These are phyloP conservation scores for Aspergillus heteromorphus DNA, from an alignment of 495 filamentous ascomycete genomes.

Conservation along the genomic window DNA sequence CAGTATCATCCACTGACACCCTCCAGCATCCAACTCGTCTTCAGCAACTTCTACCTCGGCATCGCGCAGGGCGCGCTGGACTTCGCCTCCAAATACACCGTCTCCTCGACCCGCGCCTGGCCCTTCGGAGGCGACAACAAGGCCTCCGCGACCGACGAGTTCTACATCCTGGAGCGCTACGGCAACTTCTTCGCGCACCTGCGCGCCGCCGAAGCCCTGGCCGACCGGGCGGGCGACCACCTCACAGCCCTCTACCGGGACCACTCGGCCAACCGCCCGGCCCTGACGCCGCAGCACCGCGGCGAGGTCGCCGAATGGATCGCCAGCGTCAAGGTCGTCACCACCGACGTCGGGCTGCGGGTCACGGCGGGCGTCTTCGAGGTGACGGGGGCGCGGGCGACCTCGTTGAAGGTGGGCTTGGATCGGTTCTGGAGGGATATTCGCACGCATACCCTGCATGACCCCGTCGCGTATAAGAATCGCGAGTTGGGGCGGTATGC, in stretches of 20 bases:
- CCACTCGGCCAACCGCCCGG: constrained; percentile 27
- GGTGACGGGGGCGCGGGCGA: constrained; percentile 51
- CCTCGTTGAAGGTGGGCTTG: constrained; percentile 47
- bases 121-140: constrained; percentile 55
- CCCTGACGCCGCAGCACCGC: constrained; percentile 39
- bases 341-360: constrained; percentile 50
- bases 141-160: constrained; percentile 49
- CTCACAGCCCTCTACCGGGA: constrained; percentile 37
- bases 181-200: constrained; percentile 57
- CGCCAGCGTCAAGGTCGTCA: constrained; percentile 53
- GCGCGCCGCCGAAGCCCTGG: constrained; percentile 49
- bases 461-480: constrained; percentile 59
- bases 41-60: constrained; percentile 58
- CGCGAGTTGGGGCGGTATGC: constrained; percentile 50
- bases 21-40: constrained; percentile 51
- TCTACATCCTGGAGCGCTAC: constrained; percentile 57
- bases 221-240: constrained; percentile 45
- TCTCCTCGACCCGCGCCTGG: constrained; percentile 49
- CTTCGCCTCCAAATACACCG: constrained; percentile 47
- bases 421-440: constrained; percentile 59
- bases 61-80: constrained; percentile 50
- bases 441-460: constrained; percentile 56
- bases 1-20: too few species aligned
- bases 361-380: constrained; percentile 57
- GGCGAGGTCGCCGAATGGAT: constrained; percentile 57